Conservation (phyloP, 345 rosid species). For the Salix udensis region DNA sequence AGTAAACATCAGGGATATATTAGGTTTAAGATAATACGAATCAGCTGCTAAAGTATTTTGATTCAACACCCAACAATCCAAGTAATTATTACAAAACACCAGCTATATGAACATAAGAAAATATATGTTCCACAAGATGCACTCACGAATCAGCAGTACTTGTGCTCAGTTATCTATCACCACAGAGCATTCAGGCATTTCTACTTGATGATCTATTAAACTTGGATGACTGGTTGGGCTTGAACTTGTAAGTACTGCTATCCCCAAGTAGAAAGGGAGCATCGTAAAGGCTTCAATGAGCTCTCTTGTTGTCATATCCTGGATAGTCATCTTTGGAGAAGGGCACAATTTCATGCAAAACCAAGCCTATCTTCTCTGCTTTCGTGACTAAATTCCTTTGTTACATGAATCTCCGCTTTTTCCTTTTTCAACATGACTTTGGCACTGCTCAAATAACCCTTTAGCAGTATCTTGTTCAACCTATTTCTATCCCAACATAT, state of each 20-base stretch:
- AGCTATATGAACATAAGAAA: neutral
- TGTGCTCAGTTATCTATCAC: neutral
- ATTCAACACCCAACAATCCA: neutral
- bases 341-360: conserved; percentile 12
- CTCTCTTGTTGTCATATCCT: conserved; percentile 33
- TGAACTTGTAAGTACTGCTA: conserved; percentile 34
- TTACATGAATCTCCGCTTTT: conserved; percentile 33
- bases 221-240: conserved; percentile 6
- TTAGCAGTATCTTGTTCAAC: conserved; percentile 34
- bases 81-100: neutral
- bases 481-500: conserved; percentile 17
- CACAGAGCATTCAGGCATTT: neutral
- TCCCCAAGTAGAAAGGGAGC: conserved; percentile 20
- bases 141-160: neutral
- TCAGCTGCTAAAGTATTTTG: neutral
- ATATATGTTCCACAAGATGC: neutral
- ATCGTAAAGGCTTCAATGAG: conserved; percentile 23
- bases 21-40: neutral
- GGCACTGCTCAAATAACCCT: conserved; percentile 28
- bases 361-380: conserved; percentile 31
- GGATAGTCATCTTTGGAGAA: conserved; percentile 28
- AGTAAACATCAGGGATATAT: neutral
- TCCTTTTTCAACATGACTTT: conserved; percentile 22
- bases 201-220: neutral
- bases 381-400: conserved; percentile 33